Percentiles rank a stretch among this genome's conserved stretches.
These are phyloP conservation scores for Citrullus mucosospermus DNA, from an alignment of 306 rosid species.

Conservation along the genomic window DNA sequence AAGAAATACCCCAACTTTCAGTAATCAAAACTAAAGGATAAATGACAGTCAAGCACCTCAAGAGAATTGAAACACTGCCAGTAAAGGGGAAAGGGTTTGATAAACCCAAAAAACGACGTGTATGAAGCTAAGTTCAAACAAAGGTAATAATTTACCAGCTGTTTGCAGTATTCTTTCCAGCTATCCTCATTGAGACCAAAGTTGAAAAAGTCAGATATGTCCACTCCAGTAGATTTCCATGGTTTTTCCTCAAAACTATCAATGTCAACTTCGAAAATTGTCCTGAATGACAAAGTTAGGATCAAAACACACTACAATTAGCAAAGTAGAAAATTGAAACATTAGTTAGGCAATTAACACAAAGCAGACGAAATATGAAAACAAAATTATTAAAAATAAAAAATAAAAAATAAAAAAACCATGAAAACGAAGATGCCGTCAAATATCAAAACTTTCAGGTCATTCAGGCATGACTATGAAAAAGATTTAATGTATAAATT, in stretches of 20 bases:
- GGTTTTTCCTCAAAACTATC: slow-evolving; percentile 93
- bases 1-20: neutral
- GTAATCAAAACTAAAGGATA: neutral
- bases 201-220: slow-evolving; percentile 80
- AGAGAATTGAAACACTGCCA: neutral
- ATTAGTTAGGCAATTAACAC: neutral
- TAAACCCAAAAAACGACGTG: slow-evolving; percentile 7
- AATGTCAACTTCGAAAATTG: slow-evolving; percentile 84
- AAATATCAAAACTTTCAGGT: neutral
- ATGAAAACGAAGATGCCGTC: neutral
- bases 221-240: slow-evolving; percentile 78
- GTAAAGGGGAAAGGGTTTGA: neutral
- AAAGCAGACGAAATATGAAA: neutral
- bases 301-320: slow-evolving; percentile 6
- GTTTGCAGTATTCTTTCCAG: slow-evolving; percentile 98
- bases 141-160: slow-evolving; percentile 52
- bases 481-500: neutral
- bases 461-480: neutral
- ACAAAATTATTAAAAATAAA: too few species aligned
- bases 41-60: neutral
- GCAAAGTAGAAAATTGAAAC: neutral
- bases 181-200: slow-evolving; percentile 85
- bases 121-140: neutral
- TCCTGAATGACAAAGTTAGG: slow-evolving; percentile 44
- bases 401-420: too few species aligned